These are phyloP conservation scores for Ceratocystis alfenasii DNA, from an alignment of 2,329 filamentous ascomycete species.

Conservation along the genomic window DNA sequence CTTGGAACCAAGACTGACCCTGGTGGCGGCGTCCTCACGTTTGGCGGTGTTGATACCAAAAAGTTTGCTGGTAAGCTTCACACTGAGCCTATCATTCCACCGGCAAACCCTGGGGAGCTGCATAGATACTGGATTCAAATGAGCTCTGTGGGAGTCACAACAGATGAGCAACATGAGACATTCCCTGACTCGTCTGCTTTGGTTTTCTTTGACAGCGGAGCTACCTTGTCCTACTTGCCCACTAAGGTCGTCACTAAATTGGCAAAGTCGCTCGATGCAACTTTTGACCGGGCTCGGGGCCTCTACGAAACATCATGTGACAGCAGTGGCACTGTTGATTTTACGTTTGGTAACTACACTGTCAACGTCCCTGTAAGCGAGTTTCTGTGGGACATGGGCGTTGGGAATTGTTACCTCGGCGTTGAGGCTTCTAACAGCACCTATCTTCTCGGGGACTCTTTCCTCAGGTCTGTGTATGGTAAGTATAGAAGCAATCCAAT, in stretches of 20 bases:
- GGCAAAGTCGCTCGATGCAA: slow-evolving; percentile 35
- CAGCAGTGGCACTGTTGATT: slow-evolving; percentile 35
- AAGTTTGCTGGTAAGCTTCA: slow-evolving; percentile 33
- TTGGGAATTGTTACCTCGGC: slow-evolving; percentile 34
- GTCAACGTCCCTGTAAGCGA: slow-evolving; percentile 38
- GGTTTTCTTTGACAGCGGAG: slow-evolving; percentile 54
- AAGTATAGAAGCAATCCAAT: background rate
- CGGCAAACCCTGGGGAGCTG: slow-evolving; percentile 26
- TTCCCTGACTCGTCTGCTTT: slow-evolving; percentile 30
- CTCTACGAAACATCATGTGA: slow-evolving; percentile 40
- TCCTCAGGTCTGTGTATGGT: slow-evolving; percentile 35
- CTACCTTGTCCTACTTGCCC: slow-evolving; percentile 55
- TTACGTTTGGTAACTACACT: slow-evolving; percentile 35
- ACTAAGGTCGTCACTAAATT: slow-evolving; percentile 39
- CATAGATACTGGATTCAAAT: slow-evolving; percentile 34
- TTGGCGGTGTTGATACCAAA: slow-evolving; percentile 37
- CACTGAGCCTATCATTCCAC: slow-evolving; percentile 27
- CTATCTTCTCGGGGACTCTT: slow-evolving; percentile 34
- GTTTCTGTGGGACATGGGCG: slow-evolving; percentile 34
- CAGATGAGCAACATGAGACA: slow-evolving; percentile 24
- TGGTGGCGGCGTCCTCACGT: slow-evolving; percentile 30
- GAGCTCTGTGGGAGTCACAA: slow-evolving; percentile 30
- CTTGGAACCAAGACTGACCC: slow-evolving; percentile 28
- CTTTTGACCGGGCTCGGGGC: slow-evolving; percentile 32
- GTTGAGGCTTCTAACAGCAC: slow-evolving; percentile 33